These are phyloP conservation scores for Helminthosporium solani DNA, from an alignment of 2,329 filamentous ascomycete genomes.

Conservation along the genomic window DNA sequence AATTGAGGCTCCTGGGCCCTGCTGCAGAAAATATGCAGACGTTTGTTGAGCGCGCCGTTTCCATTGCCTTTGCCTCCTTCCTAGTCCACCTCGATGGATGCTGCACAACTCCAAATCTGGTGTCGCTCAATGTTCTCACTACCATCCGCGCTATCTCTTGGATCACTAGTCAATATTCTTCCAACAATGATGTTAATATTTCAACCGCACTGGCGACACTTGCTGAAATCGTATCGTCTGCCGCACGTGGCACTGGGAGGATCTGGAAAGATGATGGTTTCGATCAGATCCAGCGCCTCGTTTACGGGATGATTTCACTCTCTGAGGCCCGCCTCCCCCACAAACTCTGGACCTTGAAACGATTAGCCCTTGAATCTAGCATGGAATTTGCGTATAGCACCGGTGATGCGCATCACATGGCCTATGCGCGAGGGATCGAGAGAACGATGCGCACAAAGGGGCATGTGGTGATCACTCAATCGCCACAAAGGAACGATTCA, in stretches of 20 bases:
- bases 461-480: slow-evolving; percentile 25
- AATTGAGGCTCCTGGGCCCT: slow-evolving; percentile 24
- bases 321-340: slow-evolving; percentile 27
- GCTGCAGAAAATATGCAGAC: slow-evolving; percentile 27
- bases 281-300: slow-evolving; percentile 32
- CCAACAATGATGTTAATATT: slow-evolving; percentile 19
- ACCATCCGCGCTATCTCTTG: slow-evolving; percentile 21
- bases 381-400: slow-evolving; percentile 40
- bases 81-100: slow-evolving; percentile 24
- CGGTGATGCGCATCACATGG: slow-evolving; percentile 26
- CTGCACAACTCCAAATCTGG: not conserved
- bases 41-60: slow-evolving; percentile 33
- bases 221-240: slow-evolving; percentile 33
- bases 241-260: slow-evolving; percentile 38
- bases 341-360: slow-evolving; percentile 38
- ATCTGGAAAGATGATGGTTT: slow-evolving; percentile 39
- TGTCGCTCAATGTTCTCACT: slow-evolving; percentile 11
- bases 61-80: slow-evolving; percentile 26
- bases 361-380: slow-evolving; percentile 39
- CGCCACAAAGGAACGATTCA: slow-evolving; percentile 31
- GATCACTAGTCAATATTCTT: slow-evolving; percentile 26
- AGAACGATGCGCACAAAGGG: slow-evolving; percentile 32
- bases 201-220: slow-evolving; percentile 26
- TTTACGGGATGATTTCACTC: slow-evolving; percentile 28
- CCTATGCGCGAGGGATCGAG: slow-evolving; percentile 34